Evolutionary conservation across 2,329 filamentous ascomycete species (phyloP), one percentile per base, ranked within the genome.

Genomic region (Ophiostoma tasmaniense): DNA sequence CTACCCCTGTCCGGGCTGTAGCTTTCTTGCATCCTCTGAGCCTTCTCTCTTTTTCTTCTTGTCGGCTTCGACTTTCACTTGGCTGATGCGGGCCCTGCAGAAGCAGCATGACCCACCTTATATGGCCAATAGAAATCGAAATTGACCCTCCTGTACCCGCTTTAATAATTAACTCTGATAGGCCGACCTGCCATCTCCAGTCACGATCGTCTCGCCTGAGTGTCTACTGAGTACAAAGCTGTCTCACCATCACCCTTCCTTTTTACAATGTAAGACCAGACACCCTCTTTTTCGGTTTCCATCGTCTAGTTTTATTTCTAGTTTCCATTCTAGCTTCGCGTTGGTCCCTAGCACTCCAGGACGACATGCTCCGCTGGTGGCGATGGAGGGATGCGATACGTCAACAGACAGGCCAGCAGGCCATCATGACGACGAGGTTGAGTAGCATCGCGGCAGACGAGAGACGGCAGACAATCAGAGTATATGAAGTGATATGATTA

Each of bases 61-160:
- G 28, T 66, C 25, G 39, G 42, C 45, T 66, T 66, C 45, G n/a
- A n/a, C 37, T 35, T 45, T 45, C 35, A 61, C 39, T 52, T 35
- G 25, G 17, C 28, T 66, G 39, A 22, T 66, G 64, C 42, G 42
- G 45, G 65, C 39, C 45, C 65, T 66, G 65, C 65, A 66, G 65
- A 42, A 50, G 52, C 28, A 30, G 13, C 13, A 10, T 5, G 39
- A 13, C 5, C 65, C 45, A 33, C 28, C 35, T 8, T 37, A 11
- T 50, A 2, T 30, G 42, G 7, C 65, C 42, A 66, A 66, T 66
- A 5, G 55, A 17, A 4, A 14, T 13, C 3, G 4, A 17, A 17
- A 2, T 1, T 25, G 20, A 13, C 25, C 13, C 22, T 30, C 50
- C 11, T 3, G 3, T 30, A 17, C 22, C 55, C 55, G 22, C 55